Evolutionary conservation across 2,329 filamentous ascomycete genomes (phyloP), one percentile per base, ranked within the genome.

Genomic region (Magnaporthiopsis rhizophila): DNA sequence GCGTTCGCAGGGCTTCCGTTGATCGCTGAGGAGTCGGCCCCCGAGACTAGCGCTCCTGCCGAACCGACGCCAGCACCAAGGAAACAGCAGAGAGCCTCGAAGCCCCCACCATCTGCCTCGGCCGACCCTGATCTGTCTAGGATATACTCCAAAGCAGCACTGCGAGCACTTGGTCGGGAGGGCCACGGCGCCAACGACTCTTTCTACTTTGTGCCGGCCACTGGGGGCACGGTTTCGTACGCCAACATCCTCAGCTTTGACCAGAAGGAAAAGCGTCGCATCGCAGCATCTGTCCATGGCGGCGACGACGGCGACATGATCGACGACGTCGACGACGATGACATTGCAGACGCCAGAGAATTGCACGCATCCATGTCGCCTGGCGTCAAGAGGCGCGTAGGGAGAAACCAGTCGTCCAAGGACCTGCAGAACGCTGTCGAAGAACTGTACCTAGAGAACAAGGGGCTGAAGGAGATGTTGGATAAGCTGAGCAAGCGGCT

Each of bases 141-240:
- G 66, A 85, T 96, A 36, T 96, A 96, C 74, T 97, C 92, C 57
- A 88, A 87, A 68, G 92, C 94, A 15, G 91, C 94, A 3, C 83
- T 98, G 64, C 85, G 89, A 62, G 91, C 93, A 0, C 83, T 97
- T 58, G 83, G 86, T 26, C 87, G 90, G 64, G 88, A 89, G 36
- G 86, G 86, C 0, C 83, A 87, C 34, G 82, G 83, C 21, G 79
- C 84, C 21, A 85, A 82, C 65, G 90, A 90, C 70, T 95, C 90
- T 11, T 99, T 99, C 78, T 98, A 97, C 74, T 90, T 98, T 1
- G 95, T 99, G 1, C 95, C 94, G 4, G 90, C 91, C 0, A 92
- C 90, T 24, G 94, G 95, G 6, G 92, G 94, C 68, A 97, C 92
- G 3, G 89, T 93, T 66, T 95, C 92, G 0, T 99, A 98, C 72